Evolutionary conservation across 345 rosid species (phyloP), one percentile per base, ranked within the genome.

Genomic region (Passiflora organensis): DNA sequence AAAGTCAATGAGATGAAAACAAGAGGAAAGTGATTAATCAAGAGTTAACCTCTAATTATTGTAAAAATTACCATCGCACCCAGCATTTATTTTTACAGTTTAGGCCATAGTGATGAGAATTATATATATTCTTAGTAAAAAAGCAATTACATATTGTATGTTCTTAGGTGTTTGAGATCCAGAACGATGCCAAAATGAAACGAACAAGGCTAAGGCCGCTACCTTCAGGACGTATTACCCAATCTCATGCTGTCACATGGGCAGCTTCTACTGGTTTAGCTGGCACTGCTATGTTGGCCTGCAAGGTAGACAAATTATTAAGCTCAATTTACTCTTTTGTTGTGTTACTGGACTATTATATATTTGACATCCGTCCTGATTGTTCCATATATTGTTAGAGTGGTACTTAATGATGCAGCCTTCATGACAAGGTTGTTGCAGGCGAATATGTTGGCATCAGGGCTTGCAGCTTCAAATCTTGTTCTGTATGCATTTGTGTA

Each of bases 361-460:
- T 25, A 21, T 51, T 19, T 58, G 24, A 59, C 43, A 17, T 53
- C 44, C 23, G 64, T 10, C 48, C 34, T 28, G 8, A 28, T 28
- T 28, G 5, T 28, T 28, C 34, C 8, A 8, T 28, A 28, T 28
- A 8, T 28, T 28, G 8, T 28, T 28, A 28, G 42, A 14, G 48
- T 15, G 58, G 68, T 36, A 38, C 64, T 68, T 85, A 51, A 80
- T 72, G 47, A 60, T 62, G 66, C 18, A 48, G 25, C 62, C 71
- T 74, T 48, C 18, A 51, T 67, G 81, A 66, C 86, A 78, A 84
- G 99, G 81, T 73, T 73, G 49, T 84, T 79, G 85, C 91, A 93
- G 99, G 77, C 89, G 74, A 93, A 86, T 86, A 73, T 81, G 86
- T 63, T 83, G 80, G 93, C 96, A 39, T 84, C 95, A 43, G 94